Conservation (phyloP, 163 green algal genomes). For the Chlamydomonas reinhardtii region DNA sequence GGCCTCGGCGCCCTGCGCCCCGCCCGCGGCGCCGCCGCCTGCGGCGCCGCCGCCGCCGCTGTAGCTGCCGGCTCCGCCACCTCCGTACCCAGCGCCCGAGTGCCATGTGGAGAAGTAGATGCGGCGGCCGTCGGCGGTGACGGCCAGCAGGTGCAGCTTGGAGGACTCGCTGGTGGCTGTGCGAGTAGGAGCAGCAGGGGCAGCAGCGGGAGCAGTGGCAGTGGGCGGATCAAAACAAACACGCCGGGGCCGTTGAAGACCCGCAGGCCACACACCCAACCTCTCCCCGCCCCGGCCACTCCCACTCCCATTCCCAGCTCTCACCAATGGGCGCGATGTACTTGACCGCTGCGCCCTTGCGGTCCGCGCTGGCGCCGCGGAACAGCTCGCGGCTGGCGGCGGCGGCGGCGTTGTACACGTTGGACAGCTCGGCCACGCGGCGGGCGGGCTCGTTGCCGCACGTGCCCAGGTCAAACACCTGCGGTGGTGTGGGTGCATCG, state of each 20-base stretch:
- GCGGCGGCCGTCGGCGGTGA: conserved; percentile 87
- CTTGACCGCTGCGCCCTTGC: conserved; percentile 74
- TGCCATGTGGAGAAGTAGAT: conserved; percentile 82
- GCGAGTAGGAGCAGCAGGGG: background rate
- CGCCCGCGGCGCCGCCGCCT: background rate
- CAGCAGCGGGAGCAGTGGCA: background rate
- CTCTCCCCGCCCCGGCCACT: background rate
- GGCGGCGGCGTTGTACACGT: conserved; percentile 71
- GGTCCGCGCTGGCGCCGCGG: conserved; percentile 70
- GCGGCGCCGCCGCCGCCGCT: background rate
- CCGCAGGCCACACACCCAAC: background rate
- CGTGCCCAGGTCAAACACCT: conserved; percentile 87
- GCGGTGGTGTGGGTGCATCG: background rate
- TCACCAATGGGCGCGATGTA: conserved; percentile 82
- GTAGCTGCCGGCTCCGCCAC: background rate
- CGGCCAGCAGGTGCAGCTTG: conserved; percentile 82
- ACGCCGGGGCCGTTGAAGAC: no score
- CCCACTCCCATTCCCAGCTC: background rate
- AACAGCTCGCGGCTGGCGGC: conserved; percentile 71
- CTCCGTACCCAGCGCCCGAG: background rate
- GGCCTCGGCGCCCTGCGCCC: background rate
- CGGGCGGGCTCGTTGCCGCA: conserved; percentile 62
- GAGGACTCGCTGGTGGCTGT: conserved; percentile 70
- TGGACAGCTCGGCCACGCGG: conserved; percentile 77
- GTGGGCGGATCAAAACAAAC: no score